Evolutionary conservation across 768 basidiomycete genomes (phyloP).

Genomic region (Leccinum subgranulosum): DNA sequence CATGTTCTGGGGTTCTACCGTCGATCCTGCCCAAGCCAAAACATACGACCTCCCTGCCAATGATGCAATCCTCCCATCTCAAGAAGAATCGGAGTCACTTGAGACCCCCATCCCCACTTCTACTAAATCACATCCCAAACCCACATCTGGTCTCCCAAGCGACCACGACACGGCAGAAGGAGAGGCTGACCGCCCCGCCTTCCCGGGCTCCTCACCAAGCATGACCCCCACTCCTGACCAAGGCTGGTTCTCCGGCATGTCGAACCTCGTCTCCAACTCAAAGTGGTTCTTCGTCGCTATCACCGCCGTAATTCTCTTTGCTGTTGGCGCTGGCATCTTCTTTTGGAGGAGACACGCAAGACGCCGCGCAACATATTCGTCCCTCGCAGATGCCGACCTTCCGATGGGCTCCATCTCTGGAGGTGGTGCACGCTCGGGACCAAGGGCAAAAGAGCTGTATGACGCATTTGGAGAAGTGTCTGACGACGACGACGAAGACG

Average conservation of each 20-base stretch:
- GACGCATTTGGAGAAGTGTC: constrained; percentile 93
- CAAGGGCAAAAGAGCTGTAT: constrained; percentile 85
- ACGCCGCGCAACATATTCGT: constrained; percentile 49
- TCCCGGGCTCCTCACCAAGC: constrained; percentile 42
- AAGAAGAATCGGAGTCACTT: constrained; percentile 38
- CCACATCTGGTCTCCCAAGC: constrained; percentile 83
- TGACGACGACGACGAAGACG: constrained; percentile 80
- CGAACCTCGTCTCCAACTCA: constrained; percentile 66
- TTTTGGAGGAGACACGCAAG: constrained; percentile 68
- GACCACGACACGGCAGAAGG: constrained; percentile 80
- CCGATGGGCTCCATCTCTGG: constrained; percentile 71
- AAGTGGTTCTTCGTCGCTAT: constrained; percentile 90
- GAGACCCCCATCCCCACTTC: constrained; percentile 39
- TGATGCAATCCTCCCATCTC: constrained; percentile 49
- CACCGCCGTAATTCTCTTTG: constrained; percentile 77
- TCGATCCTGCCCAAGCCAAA: constrained; percentile 65
- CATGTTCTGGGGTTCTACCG: constrained; percentile 85
- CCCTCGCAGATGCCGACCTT: constrained; percentile 64
- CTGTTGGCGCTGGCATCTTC: constrained; percentile 64
- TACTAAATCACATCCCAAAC: constrained; percentile 72
- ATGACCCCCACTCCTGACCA: constrained; percentile 65
- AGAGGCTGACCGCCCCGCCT: constrained; percentile 76
- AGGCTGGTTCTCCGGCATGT: constrained; percentile 83
- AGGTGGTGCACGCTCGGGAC: constrained; percentile 32
- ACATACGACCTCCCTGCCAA: constrained; percentile 58